Base-by-base conservation (phyloP, 83 land plant species). In the Larix sibirica region DNA sequence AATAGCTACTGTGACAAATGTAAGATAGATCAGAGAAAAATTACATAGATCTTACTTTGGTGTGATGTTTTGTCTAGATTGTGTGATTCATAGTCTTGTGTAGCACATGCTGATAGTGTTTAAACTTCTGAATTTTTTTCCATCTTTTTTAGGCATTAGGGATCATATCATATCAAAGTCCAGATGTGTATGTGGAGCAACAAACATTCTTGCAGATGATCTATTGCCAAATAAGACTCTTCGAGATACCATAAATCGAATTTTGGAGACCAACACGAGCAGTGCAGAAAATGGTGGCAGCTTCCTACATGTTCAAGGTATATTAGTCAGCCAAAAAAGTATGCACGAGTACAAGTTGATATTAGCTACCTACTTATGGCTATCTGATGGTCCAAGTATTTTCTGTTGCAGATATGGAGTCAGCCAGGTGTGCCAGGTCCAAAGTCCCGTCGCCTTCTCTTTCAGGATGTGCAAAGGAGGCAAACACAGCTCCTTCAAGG, bases 231-330 rank as follows among this genome's bases (percentile, higher is more conserved):
- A 96, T 70, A 95, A 88, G 82, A 90, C 96, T 17, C 85, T 95
- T 31, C 89, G 99, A 50, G 94, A 91, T 68, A 90, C 95, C 20
- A 95, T 95, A 56, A 88, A 83, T 61, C 88, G 97, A 38, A 84
- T 93, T 20, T 79, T 96, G 73, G 97, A 96, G 84, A 84, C 91
- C 50, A 88, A 86, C 14, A 91, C 93, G 31, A 96, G 95, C 69
- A 95, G 97, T 89, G 91, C 92, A 58, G 97, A 93, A 47, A 93
- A 95, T 89, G 91, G 82, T 85, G 99, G 97, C 20, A 95, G 96
- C 83, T 38, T 83, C 23, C 69, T 86, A 38, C 94, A 91, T 50
- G 90, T 91, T n/a, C 97, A 91, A 89, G 95, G 95, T 92, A 63
- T 36, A 65, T 80, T 12, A 42, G 13, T 64, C 5, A 9, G 26